Evolutionary conservation across 768 basidiomycete genomes (phyloP).

Genomic region (Tricholoma hemisulphureum): DNA sequence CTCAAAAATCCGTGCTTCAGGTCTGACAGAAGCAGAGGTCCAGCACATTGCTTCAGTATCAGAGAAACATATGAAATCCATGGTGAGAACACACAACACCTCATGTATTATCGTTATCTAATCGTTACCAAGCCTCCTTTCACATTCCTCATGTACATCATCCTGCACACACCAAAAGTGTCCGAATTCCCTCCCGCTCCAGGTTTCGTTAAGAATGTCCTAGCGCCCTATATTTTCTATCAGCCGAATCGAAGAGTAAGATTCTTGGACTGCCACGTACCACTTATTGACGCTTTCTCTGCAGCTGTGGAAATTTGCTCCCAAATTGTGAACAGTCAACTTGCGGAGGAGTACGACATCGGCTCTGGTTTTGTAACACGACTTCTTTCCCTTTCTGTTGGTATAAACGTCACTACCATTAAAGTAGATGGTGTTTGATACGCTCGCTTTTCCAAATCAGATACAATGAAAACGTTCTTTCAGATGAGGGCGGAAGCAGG

Average conservation of each 20-base stretch:
- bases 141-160: slow-evolving; percentile 17
- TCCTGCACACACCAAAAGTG: slow-evolving; percentile 15
- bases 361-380: too few relatives aligned
- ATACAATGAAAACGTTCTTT: too few relatives aligned
- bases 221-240: slow-evolving; percentile 17
- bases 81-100: slow-evolving; percentile 10
- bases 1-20: slow-evolving; percentile 15
- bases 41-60: slow-evolving; percentile 15
- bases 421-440: too few relatives aligned
- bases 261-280: too few relatives aligned
- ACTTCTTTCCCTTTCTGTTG: neutral
- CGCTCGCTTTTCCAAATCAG: too few relatives aligned
- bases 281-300: neutral
- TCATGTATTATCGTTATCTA: neutral
- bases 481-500: too few relatives aligned
- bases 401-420: too few relatives aligned
- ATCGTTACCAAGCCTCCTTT: slow-evolving; percentile 6
- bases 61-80: slow-evolving; percentile 19
- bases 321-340: slow-evolving; percentile 1
- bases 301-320: slow-evolving; percentile 13
- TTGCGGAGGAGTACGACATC: neutral
- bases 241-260: slow-evolving; percentile 15
- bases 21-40: slow-evolving; percentile 16
- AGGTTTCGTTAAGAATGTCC: slow-evolving; percentile 12
- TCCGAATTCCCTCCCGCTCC: slow-evolving; percentile 18